A percentile compares a stretch with the other conserved stretches of the same genome.
phyloP scores from a whole-genome alignment of 768 basidiomycete species.

The Rickenella mellea region DNA sequence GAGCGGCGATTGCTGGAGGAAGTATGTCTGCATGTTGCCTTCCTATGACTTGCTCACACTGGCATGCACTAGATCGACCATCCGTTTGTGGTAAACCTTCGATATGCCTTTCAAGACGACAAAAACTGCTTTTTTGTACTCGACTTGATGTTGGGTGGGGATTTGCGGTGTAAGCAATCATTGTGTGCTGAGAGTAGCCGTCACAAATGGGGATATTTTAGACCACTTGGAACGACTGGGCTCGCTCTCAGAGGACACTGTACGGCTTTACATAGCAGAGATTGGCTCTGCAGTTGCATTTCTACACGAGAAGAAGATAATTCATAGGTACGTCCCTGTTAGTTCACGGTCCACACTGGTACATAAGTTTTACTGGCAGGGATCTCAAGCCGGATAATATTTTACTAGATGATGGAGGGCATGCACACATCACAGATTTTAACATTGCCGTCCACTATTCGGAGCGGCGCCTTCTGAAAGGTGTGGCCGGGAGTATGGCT shows the following conservation, averaged over 20 bases:
- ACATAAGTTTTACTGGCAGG: slow-evolving; percentile 29
- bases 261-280: slow-evolving; percentile 86
- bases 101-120: slow-evolving; percentile 96
- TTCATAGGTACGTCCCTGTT: slow-evolving; percentile 68
- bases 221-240: slow-evolving; percentile 85
- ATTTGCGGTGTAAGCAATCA: slow-evolving; percentile 70
- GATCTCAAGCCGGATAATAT: slow-evolving; percentile 98
- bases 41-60: slow-evolving; percentile 12
- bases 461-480: slow-evolving; percentile 73
- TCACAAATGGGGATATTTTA: slow-evolving; percentile 20
- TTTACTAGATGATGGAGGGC: slow-evolving; percentile 88
- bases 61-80: slow-evolving; percentile 77
- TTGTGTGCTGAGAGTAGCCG: too few species aligned
- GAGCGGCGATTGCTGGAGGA: slow-evolving; percentile 93
- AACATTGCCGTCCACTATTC: slow-evolving; percentile 98
- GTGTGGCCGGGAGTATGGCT: slow-evolving; percentile 96
- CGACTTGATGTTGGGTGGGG: slow-evolving; percentile 94
- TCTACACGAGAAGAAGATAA: slow-evolving; percentile 88
- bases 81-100: slow-evolving; percentile 87
- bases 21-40: slow-evolving; percentile 34
- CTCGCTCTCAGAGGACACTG: slow-evolving; percentile 63
- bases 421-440: slow-evolving; percentile 96
- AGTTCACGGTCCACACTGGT: background rate
- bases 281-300: slow-evolving; percentile 81
- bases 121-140: slow-evolving; percentile 98